Base-by-base conservation (phyloP, 306 rosid genomes). In the Castanea mollissima region DNA sequence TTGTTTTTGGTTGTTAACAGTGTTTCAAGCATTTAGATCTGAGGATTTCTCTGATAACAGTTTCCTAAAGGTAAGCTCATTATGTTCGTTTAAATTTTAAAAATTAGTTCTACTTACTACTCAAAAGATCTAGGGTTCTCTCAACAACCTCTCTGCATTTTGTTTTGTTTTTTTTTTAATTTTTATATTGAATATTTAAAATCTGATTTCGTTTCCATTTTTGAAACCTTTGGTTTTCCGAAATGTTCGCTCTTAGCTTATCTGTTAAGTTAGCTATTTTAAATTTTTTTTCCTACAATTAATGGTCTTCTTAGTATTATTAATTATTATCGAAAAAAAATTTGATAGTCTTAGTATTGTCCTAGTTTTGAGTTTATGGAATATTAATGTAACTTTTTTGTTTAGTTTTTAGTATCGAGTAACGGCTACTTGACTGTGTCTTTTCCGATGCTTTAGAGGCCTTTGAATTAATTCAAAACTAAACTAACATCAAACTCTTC, bases 341-440 rank as follows among this genome's bases (percentile, higher is more conserved):
- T 8, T 41, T 41, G 8, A 2, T 41, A 41, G 46, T 41, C 46
- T 41, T 41, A 41, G 46, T 60, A 49, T 11, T 10, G 4, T 49
- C 20, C 59, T 35, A 23, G 78, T 81, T 85, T 82, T 35, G 82
- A 68, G 38, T 70, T 88, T 85, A 77, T 84, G 92, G 86, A 85
- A 69, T 79, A 76, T 86, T 86, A 69, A 77, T 92, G 87, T 74
- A 27, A 71, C 77, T 79, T 74, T 74, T 75, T 12, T 49, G 14
- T 49, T 49, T 12, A 38, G 54, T 10, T 59, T 85, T 85, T 81
- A 79, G 52, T 60, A 68, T 12, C 54, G 58, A 63, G 73, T 80
- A 90, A 92, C 93, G 91, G 90, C 90, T 84, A 84, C 80, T 74
- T 84, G 86, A 82, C 85, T 74, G 68, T 76, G 82, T 82, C 85